Percentiles rank a stretch among this genome's conserved stretches.
Conservation (phyloP, 495 filamentous ascomycete species). For the Delitschia confertaspora region DNA sequence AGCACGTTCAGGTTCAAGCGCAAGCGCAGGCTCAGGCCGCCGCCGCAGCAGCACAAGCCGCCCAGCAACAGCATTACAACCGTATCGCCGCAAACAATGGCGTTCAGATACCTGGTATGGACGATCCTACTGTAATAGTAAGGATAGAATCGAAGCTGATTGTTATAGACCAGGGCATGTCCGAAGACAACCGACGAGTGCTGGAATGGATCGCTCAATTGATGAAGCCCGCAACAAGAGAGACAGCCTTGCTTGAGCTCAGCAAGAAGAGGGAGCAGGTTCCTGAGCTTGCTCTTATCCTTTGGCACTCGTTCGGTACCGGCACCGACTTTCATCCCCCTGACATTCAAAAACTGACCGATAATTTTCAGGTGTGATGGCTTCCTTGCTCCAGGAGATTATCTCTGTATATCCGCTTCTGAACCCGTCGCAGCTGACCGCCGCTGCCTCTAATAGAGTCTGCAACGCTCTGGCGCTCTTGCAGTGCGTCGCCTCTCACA, state of each 20-base stretch:
- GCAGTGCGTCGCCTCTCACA: slow-evolving; percentile 96
- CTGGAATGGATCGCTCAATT: slow-evolving; percentile 90
- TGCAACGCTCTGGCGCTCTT: slow-evolving; percentile 95
- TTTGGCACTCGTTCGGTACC: slow-evolving; percentile 98
- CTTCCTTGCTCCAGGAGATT: slow-evolving; percentile 92
- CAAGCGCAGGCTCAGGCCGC: slow-evolving; percentile 51
- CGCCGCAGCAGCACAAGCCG: slow-evolving; percentile 54
- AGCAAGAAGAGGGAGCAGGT: slow-evolving; percentile 99
- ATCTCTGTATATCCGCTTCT: slow-evolving; percentile 96
- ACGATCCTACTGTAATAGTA: slow-evolving; percentile 5
- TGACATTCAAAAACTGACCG: not conserved
- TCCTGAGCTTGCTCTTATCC: slow-evolving; percentile 86
- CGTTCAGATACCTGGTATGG: slow-evolving; percentile 24
- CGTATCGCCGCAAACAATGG: slow-evolving; percentile 60
- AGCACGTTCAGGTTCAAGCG: slow-evolving; percentile 32
- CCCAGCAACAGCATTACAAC: slow-evolving; percentile 73
- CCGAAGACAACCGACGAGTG: slow-evolving; percentile 86
- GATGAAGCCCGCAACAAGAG: slow-evolving; percentile 74
- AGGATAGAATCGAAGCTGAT: too few species aligned
- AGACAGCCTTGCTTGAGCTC: slow-evolving; percentile 86
- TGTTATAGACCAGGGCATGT: slow-evolving; percentile 48
- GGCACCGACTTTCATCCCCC: not conserved
- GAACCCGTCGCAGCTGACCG: slow-evolving; percentile 93
- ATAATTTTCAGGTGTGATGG: slow-evolving; percentile 76
- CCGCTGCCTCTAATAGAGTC: slow-evolving; percentile 91